Conservation (phyloP, 352 stramenopile genomes). For the Globisporangium rhizosaccharum region DNA sequence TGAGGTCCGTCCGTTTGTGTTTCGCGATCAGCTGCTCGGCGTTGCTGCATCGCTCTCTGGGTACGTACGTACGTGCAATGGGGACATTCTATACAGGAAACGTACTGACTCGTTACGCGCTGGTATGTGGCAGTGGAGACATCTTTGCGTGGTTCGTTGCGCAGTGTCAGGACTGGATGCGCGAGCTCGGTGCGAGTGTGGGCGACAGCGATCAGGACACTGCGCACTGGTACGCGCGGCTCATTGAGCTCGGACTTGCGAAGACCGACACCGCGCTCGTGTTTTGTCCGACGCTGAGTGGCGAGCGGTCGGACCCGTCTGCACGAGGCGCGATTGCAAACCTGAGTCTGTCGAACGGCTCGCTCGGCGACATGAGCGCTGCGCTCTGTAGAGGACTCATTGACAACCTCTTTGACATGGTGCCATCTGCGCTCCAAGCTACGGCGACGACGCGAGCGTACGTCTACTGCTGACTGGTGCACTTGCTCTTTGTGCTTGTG, state of each 20-base stretch:
- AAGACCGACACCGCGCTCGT: slow-evolving; percentile 42
- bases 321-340: slow-evolving; percentile 35
- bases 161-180: slow-evolving; percentile 50
- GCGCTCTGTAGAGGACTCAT: slow-evolving; percentile 61
- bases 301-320: slow-evolving; percentile 47
- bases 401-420: slow-evolving; percentile 66
- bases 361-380: slow-evolving; percentile 66
- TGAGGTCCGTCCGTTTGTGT: slow-evolving; percentile 70
- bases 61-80: slow-evolving; percentile 15
- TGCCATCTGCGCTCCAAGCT: slow-evolving; percentile 35
- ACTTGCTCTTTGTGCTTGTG: background rate
- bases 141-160: slow-evolving; percentile 62
- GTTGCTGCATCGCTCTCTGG: slow-evolving; percentile 75
- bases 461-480: slow-evolving; percentile 6
- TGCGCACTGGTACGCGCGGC: slow-evolving; percentile 30
- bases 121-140: slow-evolving; percentile 39
- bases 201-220: slow-evolving; percentile 17
- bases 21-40: slow-evolving; percentile 43
- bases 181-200: slow-evolving; percentile 23
- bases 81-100: background rate
- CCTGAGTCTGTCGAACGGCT: slow-evolving; percentile 59
- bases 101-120: background rate
- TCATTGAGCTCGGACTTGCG: slow-evolving; percentile 51
- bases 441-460: slow-evolving; percentile 34
- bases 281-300: slow-evolving; percentile 63